Evolutionary conservation across 148 eudicot genomes (phyloP), one percentile per base, ranked within the genome.

Genomic region (Cornus kousa): DNA sequence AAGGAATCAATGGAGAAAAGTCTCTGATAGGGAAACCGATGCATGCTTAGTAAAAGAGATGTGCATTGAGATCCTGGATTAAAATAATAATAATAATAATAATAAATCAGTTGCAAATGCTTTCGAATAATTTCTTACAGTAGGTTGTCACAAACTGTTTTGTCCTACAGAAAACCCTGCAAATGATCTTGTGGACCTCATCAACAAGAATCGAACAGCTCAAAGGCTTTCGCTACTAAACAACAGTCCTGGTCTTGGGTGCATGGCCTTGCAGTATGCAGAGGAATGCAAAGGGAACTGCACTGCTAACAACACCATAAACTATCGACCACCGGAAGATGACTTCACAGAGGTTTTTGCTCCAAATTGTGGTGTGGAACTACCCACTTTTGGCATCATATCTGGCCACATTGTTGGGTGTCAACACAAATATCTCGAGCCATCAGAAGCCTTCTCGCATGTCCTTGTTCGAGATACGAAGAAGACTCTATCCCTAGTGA

Each of bases 221-320:
- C 70, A 35, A 46, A 88, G 86, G 80, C 89, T 91, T 67, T 79
- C 83, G 62, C 74, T 82, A 35, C 81, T 91, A 12, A 83, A 76
- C 77, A 84, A 85, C 86, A 91, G 81, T 78, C 88, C 91, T 0
- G 97, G 97, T 53, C 92, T 93, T 3, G 97, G 94, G 35, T 93
- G 97, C 89, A 93, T 93, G 73, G 97, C 97, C 67, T 84, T 93
- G 83, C 94, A 89, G 40, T 91, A 86, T 33, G 90, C 87, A 24
- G 81, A 83, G 70, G 82, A 87, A 71, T 93, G 97, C 86, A 74
- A 79, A 72, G 83, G 48, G 28, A 89, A 93, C 78, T 93, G 97
- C 84, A 91, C 86, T 23, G 71, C 76, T 48, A 89, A 83, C 88
- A 89, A 88, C 79, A 83, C 86, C 20, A 35, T 91, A 16, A 86